phyloP scores from a whole-genome alignment of 1,284 basidiomycete genomes.

The Tilletia walkeri region DNA sequence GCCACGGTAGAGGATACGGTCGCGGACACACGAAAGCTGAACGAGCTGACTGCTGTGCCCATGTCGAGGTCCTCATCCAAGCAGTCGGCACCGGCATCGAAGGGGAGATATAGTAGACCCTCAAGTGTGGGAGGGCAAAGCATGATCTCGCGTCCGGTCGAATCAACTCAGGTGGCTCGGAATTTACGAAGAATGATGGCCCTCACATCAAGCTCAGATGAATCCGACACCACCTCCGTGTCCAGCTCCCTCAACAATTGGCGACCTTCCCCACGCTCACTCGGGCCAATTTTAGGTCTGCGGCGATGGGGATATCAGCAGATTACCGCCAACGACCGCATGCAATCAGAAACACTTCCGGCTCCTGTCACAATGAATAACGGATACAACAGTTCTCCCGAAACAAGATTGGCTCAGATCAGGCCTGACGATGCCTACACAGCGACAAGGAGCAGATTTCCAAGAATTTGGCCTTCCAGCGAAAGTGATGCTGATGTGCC shows the following conservation, averaged over 20 bases:
- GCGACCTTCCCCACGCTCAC: not conserved
- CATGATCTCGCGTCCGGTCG: not conserved
- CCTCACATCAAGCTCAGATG: not conserved
- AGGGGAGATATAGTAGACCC: not conserved
- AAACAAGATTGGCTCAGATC: no score
- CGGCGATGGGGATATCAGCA: not conserved
- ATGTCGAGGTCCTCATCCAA: no score
- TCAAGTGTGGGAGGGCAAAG: not conserved
- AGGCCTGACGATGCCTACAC: not conserved
- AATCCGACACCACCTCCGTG: not conserved
- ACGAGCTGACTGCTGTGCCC: no score
- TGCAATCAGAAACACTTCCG: no score
- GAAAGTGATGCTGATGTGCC: slow-evolving; percentile 1
- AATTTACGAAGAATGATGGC: not conserved
- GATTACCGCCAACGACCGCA: not conserved
- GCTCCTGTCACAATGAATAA: no score
- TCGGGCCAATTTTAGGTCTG: not conserved
- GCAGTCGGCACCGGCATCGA: not conserved
- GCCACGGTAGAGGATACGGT: no score
- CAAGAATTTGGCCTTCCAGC: not conserved
- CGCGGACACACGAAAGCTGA: no score
- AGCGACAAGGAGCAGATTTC: not conserved
- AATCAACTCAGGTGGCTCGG: not conserved
- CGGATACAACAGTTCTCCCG: no score
- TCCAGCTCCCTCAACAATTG: not conserved